Percentiles rank a stretch among this genome's conserved stretches.
Conservation (phyloP, 2,329 filamentous ascomycete genomes). For the Clathrospora elynae region DNA sequence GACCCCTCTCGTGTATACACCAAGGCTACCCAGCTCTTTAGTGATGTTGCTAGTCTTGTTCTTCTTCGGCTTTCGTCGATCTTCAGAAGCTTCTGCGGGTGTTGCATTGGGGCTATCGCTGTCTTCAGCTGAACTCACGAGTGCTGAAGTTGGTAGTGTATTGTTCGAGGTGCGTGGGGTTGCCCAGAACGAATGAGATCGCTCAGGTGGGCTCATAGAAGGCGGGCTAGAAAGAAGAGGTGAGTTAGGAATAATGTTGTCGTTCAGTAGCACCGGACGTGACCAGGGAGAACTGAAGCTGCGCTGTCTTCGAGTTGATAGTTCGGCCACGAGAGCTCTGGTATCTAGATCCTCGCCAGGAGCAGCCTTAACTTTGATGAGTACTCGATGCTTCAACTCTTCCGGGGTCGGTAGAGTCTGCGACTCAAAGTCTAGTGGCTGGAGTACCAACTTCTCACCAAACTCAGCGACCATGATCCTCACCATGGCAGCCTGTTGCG, state of each 20-base stretch:
- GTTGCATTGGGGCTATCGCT: conserved; percentile 68
- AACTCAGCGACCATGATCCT: conserved; percentile 86
- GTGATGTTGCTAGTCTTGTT: conserved; percentile 80
- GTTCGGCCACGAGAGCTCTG: conserved; percentile 44
- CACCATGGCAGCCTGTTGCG: conserved; percentile 87
- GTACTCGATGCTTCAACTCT: conserved; percentile 78
- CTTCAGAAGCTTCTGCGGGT: conserved; percentile 59
- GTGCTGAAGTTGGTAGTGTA: conserved; percentile 60
- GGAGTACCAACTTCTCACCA: conserved; percentile 75
- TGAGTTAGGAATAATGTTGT: conserved; percentile 55
- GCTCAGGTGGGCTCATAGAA: conserved; percentile 59
- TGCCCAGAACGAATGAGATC: conserved; percentile 52
- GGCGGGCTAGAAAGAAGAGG: conserved; percentile 59
- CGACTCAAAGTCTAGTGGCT: conserved; percentile 71
- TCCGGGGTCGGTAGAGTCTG: conserved; percentile 81
- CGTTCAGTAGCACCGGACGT: conserved; percentile 66
- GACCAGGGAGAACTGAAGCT: conserved; percentile 81
- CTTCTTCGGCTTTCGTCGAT: conserved; percentile 65
- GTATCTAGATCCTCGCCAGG: conserved; percentile 53
- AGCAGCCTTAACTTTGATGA: conserved; percentile 94
- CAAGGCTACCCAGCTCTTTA: conserved; percentile 80
- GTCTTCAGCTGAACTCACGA: conserved; percentile 70
- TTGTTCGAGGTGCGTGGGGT: conserved; percentile 61
- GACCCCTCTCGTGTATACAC: conserved; percentile 76
- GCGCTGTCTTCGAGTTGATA: conserved; percentile 52